A percentile compares a stretch with the other conserved stretches of the same genome.
phyloP scores from a whole-genome alignment of 805 yeast genomes.

The Candida morakotiae region DNA sequence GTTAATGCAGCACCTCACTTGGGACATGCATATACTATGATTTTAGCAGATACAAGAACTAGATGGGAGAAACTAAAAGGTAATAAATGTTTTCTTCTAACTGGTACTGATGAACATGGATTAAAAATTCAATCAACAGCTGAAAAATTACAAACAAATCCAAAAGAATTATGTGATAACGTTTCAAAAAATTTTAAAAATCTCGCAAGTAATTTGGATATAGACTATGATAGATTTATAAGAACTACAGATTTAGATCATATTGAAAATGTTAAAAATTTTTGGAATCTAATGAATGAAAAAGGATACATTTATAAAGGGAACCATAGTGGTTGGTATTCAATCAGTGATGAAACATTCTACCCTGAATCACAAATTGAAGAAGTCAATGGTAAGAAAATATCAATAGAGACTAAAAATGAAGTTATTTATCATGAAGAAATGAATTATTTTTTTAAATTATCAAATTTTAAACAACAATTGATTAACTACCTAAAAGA shows the following conservation, averaged over 20 bases:
- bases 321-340: constrained; percentile 90
- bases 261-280: constrained; percentile 50
- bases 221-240: constrained; percentile 71
- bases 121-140: constrained; percentile 90
- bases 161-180: constrained; percentile 69
- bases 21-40: constrained; percentile 89
- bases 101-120: constrained; percentile 98
- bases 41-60: constrained; percentile 71
- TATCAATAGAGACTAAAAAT: constrained; percentile 67
- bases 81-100: constrained; percentile 46
- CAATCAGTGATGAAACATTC: constrained; percentile 90
- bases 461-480: constrained; percentile 54
- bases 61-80: constrained; percentile 61
- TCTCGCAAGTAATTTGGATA: constrained; percentile 55
- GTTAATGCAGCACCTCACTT: constrained; percentile 94
- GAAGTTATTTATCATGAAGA: constrained; percentile 76
- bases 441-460: constrained; percentile 79
- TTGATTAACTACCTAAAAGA: constrained; percentile 47
- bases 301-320: constrained; percentile 78
- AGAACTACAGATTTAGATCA: constrained; percentile 91
- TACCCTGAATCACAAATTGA: constrained; percentile 78
- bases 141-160: constrained; percentile 37
- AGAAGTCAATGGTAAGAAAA: constrained; percentile 20
- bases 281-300: constrained; percentile 63
- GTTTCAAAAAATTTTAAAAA: constrained; percentile 60